Evolutionary conservation across 805 yeast genomes (phyloP).

Genomic region (Cyberlindnera misumaiensis): DNA sequence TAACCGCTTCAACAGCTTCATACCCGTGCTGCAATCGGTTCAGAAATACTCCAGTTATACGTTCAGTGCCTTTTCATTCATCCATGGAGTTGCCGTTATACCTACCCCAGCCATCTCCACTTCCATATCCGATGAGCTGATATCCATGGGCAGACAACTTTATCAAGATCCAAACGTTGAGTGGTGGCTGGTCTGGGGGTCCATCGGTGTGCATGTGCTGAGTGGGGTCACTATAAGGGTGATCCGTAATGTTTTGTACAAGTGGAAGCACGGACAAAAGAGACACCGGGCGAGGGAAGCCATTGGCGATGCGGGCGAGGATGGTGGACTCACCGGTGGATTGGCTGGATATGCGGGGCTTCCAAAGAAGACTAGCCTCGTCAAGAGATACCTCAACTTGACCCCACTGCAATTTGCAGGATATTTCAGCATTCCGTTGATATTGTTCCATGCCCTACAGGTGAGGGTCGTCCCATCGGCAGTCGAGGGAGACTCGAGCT

Average conservation of each 20-base stretch:
- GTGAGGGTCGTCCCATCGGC: conserved; percentile 43
- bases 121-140: conserved; percentile 41
- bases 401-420: conserved; percentile 60
- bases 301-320: conserved; percentile 10
- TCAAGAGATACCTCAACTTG: conserved; percentile 37
- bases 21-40: conserved; percentile 3
- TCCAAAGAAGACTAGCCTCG: conserved; percentile 42
- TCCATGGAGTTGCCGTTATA: conserved; percentile 52
- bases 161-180: conserved; percentile 54
- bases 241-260: conserved; percentile 27
- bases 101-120: conserved; percentile 45
- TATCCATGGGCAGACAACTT: conserved; percentile 54
- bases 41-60: conserved; percentile 61
- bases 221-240: conserved; percentile 45
- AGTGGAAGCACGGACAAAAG: conserved; percentile 18
- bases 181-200: conserved; percentile 37
- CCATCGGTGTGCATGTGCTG: conserved; percentile 41
- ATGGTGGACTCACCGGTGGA: conserved; percentile 57
- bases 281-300: conserved; percentile 4
- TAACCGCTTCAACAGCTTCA: background rate
- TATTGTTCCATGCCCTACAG: conserved; percentile 40
- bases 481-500: conserved; percentile 60
- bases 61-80: conserved; percentile 46
- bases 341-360: conserved; percentile 42
- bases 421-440: conserved; percentile 38